Base-by-base conservation (phyloP, 306 rosid genomes). In the Cicer yamashitae region DNA sequence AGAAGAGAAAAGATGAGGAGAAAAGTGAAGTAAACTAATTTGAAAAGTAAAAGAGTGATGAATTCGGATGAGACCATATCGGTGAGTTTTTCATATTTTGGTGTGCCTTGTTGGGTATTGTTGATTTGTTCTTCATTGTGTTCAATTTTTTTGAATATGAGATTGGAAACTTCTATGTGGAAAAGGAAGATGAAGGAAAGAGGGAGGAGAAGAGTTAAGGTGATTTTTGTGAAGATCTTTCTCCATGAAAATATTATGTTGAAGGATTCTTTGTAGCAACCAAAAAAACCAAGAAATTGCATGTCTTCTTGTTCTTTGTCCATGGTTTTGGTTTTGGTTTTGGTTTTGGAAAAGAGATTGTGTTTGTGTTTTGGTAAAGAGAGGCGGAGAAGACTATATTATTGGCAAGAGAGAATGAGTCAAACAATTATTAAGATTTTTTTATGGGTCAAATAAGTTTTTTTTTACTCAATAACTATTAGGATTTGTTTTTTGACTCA, bases 281-380 rank as follows among this genome's bases (percentile, higher is more conserved):
- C 94, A 38, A 84, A 66, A 30, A 86, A 15, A 0, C 90, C 89
- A 34, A 87, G 79, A 58, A 85, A 78, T 18, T 87, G 87, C 81
- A 87, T 64, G 46, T 89, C 90, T 79, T 87, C 89, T 81, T 84
- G 90, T 51, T 86, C 90, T 58, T 25, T 76, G 38, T 89, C 91
- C 91, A 89, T 89, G 74, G 38, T 12, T 10, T 67, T 45, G 12
- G 3, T 59, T 10, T 67, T 45, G 12, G 3, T 59, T 71, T 10
- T 65, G 34, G 6, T 43, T 50, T 70, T 10, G 52, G 54, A 40
- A 52, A 48, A 71, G 56, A 46, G 50, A 34, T 7, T 43, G 48
- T 10, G 8, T 30, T 14, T 41, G 25, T 14, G 6, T 22, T 15
- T 10, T 39, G 11, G 45, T 5, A 43, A 60, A 13, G 68, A 61